These are phyloP conservation scores for Hypoxylon sp. DNA, from an alignment of 2,329 filamentous ascomycete species.

Conservation along the genomic window DNA sequence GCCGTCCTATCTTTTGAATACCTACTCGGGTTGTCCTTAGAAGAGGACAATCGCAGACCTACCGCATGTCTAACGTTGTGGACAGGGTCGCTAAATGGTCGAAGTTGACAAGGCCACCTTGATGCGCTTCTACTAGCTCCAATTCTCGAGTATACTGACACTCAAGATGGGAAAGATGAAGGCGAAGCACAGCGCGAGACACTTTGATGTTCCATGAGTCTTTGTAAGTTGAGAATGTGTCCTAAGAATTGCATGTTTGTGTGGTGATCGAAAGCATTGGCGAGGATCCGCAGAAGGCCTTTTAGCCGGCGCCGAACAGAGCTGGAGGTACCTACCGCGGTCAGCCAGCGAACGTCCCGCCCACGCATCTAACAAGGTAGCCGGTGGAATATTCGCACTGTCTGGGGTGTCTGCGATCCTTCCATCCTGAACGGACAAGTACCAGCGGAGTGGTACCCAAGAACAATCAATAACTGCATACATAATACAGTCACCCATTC, in stretches of 20 bases:
- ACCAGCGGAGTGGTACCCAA: constrained; percentile 18
- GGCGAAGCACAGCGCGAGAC: constrained; percentile 2
- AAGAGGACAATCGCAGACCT: constrained; percentile 25
- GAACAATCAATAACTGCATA: constrained; percentile 10
- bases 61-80: constrained; percentile 6
- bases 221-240: constrained; percentile 3
- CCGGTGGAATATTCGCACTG: constrained; percentile 23
- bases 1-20: constrained; percentile 23
- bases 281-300: constrained; percentile 28
- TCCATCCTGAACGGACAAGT: constrained; percentile 26
- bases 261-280: constrained; percentile 14
- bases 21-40: constrained; percentile 28
- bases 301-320: constrained; percentile 34
- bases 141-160: background rate
- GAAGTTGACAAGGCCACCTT: constrained; percentile 16
- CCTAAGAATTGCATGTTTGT: constrained; percentile 4
- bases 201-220: background rate
- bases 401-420: constrained; percentile 29
- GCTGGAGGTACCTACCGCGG: constrained; percentile 1
- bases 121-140: constrained; percentile 1
- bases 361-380: background rate
- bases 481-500: background rate
- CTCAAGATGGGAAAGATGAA: background rate
- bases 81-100: constrained; percentile 7
- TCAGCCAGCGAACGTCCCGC: constrained; percentile 12